Evolutionary conservation across 371 early-diverging fungal genomes (phyloP).

Genomic region (Blastocladiella emersonii): DNA sequence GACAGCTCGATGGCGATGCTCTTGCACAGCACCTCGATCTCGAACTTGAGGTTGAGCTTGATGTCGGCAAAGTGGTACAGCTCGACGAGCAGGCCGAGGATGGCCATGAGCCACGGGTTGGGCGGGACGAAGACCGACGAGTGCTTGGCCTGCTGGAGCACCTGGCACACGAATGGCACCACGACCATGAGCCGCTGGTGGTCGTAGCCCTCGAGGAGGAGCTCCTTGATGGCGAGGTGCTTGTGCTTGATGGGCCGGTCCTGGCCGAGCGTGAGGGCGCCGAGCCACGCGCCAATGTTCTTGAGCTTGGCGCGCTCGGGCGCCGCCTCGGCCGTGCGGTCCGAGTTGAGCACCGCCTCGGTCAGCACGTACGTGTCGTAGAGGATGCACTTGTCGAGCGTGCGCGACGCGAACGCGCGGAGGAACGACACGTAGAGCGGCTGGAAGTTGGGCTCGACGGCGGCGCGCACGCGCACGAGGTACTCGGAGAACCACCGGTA

Average conservation of each 20-base stretch:
- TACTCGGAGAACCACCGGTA: slow-evolving; percentile 86
- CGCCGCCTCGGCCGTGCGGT: slow-evolving; percentile 79
- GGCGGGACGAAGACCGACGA: slow-evolving; percentile 85
- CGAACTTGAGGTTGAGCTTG: slow-evolving; percentile 88
- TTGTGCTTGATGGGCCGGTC: slow-evolving; percentile 88
- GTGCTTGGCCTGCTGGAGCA: slow-evolving; percentile 70
- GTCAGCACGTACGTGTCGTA: slow-evolving; percentile 81
- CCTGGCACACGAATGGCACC: slow-evolving; percentile 96
- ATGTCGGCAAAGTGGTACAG: slow-evolving; percentile 83
- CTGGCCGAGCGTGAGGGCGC: slow-evolving; percentile 84
- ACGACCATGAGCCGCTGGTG: slow-evolving; percentile 76
- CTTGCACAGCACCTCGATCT: slow-evolving; percentile 93
- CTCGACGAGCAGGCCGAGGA: slow-evolving; percentile 76
- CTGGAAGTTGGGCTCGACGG: slow-evolving; percentile 91
- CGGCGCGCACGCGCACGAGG: slow-evolving; percentile 81
- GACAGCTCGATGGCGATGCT: slow-evolving; percentile 60
- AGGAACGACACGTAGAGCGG: slow-evolving; percentile 66
- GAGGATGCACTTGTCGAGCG: slow-evolving; percentile 55
- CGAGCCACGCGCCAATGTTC: slow-evolving; percentile 94
- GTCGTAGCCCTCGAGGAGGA: slow-evolving; percentile 81
- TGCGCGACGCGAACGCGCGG: slow-evolving; percentile 43
- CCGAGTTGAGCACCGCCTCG: slow-evolving; percentile 73
- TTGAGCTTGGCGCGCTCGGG: slow-evolving; percentile 78
- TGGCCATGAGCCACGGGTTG: slow-evolving; percentile 96
- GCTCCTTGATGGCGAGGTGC: slow-evolving; percentile 79